Conservation (phyloP, 108 stramenopile species). For the Stephanodiscus minutulus region DNA sequence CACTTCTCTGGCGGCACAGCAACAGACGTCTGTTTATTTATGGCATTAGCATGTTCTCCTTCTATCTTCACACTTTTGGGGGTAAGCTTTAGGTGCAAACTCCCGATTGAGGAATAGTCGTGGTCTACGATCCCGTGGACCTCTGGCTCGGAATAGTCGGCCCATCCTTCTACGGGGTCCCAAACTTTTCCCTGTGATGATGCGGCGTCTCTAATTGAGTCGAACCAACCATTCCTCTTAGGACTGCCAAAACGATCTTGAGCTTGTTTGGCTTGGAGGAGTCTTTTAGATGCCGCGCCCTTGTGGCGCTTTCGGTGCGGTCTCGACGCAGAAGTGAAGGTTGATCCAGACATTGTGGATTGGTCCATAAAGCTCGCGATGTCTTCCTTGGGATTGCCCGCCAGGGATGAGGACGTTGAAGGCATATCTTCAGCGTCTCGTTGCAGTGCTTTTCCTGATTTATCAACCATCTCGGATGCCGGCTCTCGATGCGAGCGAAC, state of each 20-base stretch:
- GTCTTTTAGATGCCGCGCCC: constrained; percentile 65
- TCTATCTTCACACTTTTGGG: constrained; percentile 1
- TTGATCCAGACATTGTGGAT: constrained; percentile 42
- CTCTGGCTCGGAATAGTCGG: constrained; percentile 63
- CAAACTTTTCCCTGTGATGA: constrained; percentile 56
- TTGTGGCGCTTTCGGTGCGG: constrained; percentile 62
- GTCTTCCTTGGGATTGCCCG: constrained; percentile 11
- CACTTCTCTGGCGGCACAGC: background rate
- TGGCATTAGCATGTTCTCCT: background rate
- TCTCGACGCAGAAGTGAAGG: constrained; percentile 46
- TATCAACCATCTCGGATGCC: background rate
- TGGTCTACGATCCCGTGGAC: constrained; percentile 4
- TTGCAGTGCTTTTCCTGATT: constrained; percentile 5
- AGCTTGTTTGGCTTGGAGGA: constrained; percentile 54
- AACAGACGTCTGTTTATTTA: background rate
- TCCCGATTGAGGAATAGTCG: constrained; percentile 22
- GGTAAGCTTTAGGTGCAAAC: constrained; percentile 28
- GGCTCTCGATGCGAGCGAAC: background rate
- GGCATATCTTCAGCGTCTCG: constrained; percentile 15
- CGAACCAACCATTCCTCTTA: constrained; percentile 71
- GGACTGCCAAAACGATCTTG: constrained; percentile 25
- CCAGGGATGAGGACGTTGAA: constrained; percentile 5
- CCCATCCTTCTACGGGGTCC: constrained; percentile 74
- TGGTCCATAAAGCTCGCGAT: constrained; percentile 45
- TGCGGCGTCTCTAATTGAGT: constrained; percentile 69